Evolutionary conservation across 2,329 filamentous ascomycete species (phyloP), one percentile per base, ranked within the genome.

Genomic region (Verticillium nubilum): DNA sequence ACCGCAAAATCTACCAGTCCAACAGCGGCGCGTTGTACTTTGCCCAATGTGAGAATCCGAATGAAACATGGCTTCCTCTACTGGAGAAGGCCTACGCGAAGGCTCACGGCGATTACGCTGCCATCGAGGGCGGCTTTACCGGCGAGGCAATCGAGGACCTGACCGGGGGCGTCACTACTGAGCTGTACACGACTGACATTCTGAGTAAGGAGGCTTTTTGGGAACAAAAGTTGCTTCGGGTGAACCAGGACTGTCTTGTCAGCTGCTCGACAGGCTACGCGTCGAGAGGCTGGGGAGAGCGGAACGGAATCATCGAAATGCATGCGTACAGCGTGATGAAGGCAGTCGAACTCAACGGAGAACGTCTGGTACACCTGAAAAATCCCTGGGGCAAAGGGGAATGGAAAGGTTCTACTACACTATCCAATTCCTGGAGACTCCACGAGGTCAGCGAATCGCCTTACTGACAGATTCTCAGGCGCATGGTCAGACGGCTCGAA

Each of bases 311-410:
- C 58, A 70, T 81, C 10, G 82, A 85, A 60, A 72, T 78, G 10
- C 85, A 88, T 63, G 84, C 84, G 2, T 88, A 88, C 65, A 84
- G 83, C 1, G 78, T 88, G 9, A 81, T 86, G 63, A 78, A 82
- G 63, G 78, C 80, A 1, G 74, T 81, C 15, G 86, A 88, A 63
- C 76, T 85, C 57, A 80, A 86, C 47, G 86, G 84, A 1, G 76
- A 86, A 28, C 82, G 87, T 2, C 76, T 92, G 1, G 76, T 92
- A 2, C 80, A 86, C 56, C 75, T 91, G 42, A 83, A 80, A 64
- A 95, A 95, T 66, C 91, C 91, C 0, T 95, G 90, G 91, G 91
- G 91, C 1, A 86, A 86, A 63, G 85, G 84, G 31, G 91, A 92
- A 72, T 95, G 91, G 90, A 89, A 84, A 29, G 91, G 91, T 1